Conservation (phyloP, 495 filamentous ascomycete species). For the Annulohypoxylon bovei region DNA sequence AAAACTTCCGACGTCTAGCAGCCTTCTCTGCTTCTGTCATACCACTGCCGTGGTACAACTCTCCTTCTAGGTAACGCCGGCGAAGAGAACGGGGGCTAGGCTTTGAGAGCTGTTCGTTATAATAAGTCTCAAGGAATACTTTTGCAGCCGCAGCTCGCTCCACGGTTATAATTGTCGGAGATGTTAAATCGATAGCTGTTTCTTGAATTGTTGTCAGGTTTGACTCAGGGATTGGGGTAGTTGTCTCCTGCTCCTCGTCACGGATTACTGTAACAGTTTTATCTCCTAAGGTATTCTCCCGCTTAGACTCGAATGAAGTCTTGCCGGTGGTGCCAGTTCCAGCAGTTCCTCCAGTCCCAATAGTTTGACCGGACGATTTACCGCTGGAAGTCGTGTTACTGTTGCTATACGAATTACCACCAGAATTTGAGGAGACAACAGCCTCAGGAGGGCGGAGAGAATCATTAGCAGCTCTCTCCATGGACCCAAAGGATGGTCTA, state of each 20-base stretch:
- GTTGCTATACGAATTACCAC: conserved; percentile 40
- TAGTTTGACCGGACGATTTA: conserved; percentile 46
- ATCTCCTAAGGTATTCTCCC: conserved; percentile 38
- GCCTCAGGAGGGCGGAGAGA: conserved; percentile 33
- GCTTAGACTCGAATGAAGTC: conserved; percentile 56
- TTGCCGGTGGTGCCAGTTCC: conserved; percentile 49
- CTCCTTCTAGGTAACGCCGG: conserved; percentile 71
- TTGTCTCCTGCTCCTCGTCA: conserved; percentile 35
- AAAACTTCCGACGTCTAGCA: conserved; percentile 66
- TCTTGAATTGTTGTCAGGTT: conserved; percentile 56
- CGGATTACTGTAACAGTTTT: conserved; percentile 34
- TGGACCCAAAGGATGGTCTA: conserved; percentile 44
- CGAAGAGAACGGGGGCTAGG: conserved; percentile 71
- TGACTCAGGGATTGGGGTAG: conserved; percentile 42
- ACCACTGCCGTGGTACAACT: conserved; percentile 61
- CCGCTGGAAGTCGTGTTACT: conserved; percentile 47
- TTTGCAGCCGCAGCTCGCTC: conserved; percentile 84
- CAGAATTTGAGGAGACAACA: conserved; percentile 22
- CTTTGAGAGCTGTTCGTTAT: conserved; percentile 68
- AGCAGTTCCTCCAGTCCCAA: conserved; percentile 38
- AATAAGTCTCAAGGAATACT: conserved; percentile 86
- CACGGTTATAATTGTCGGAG: conserved; percentile 76
- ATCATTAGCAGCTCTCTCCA: conserved; percentile 34
- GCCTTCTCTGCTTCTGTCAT: conserved; percentile 66
- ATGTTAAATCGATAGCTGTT: conserved; percentile 45